phyloP scores from a whole-genome alignment of 2,329 filamentous ascomycete genomes.

The Parascedosporium putredinis region DNA sequence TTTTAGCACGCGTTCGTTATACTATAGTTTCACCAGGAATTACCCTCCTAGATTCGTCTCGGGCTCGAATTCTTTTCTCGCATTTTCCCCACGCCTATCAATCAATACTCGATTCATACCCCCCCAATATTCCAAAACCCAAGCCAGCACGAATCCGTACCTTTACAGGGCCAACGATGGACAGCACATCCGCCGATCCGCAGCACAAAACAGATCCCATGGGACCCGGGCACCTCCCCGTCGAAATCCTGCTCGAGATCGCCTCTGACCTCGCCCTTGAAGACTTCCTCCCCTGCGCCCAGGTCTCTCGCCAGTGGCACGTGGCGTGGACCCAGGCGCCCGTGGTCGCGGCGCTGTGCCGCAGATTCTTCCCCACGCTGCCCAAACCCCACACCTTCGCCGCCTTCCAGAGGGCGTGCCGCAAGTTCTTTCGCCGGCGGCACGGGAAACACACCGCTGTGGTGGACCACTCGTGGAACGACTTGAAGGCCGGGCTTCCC shows the following conservation, averaged over 20 bases:
- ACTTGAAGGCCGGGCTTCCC: neutral
- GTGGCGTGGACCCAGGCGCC: slow-evolving; percentile 15
- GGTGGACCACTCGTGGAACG: neutral
- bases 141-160: neutral
- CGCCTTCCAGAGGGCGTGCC: neutral
- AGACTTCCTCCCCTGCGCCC: slow-evolving; percentile 17
- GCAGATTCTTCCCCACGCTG: slow-evolving; percentile 19
- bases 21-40: neutral
- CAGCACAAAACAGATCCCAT: slow-evolving; percentile 1
- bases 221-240: slow-evolving; percentile 14
- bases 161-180: neutral
- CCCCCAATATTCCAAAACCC: neutral
- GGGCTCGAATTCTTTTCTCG: neutral
- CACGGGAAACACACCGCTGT: neutral
- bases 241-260: slow-evolving; percentile 18
- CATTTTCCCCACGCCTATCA: neutral
- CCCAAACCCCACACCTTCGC: neutral
- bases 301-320: slow-evolving; percentile 19
- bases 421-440: neutral
- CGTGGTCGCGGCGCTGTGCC: slow-evolving; percentile 14
- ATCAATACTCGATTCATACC: neutral
- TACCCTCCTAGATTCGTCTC: neutral
- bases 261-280: slow-evolving; percentile 14
- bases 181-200: neutral
- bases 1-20: neutral